Conservation (phyloP, 2,329 filamentous ascomycete genomes). For the Arthrinium phaeospermum region DNA sequence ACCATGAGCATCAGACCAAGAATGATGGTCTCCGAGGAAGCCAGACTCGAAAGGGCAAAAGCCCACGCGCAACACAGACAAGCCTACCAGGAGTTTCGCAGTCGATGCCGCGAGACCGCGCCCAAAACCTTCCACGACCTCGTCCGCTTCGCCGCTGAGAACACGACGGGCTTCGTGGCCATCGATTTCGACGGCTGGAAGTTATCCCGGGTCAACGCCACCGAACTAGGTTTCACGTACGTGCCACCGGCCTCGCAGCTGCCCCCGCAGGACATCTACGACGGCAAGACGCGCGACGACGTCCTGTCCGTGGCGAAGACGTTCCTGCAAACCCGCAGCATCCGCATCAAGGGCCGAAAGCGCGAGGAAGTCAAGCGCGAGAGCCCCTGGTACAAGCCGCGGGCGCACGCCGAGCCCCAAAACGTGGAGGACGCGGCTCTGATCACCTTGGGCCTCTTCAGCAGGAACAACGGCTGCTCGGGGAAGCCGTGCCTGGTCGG, state of each 20-base stretch:
- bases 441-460: neutral
- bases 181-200: neutral
- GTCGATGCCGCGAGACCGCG: neutral
- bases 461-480: neutral
- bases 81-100: neutral
- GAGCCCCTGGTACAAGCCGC: neutral
- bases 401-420: neutral
- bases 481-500: neutral
- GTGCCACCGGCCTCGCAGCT: neutral
- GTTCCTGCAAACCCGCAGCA: neutral
- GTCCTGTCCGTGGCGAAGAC: neutral
- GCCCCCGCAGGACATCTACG: neutral
- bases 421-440: neutral
- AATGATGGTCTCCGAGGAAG: neutral
- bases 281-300: neutral
- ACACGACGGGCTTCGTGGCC: neutral
- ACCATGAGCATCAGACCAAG: neutral
- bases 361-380: neutral
- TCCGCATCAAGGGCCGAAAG: neutral
- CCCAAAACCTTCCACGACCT: neutral
- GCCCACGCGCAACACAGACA: neutral
- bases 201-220: neutral
- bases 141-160: neutral
- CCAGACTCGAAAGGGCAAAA: neutral
- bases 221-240: neutral